Conservation (phyloP, 1,284 basidiomycete genomes). For the Stygiomarasmius scandens region DNA sequence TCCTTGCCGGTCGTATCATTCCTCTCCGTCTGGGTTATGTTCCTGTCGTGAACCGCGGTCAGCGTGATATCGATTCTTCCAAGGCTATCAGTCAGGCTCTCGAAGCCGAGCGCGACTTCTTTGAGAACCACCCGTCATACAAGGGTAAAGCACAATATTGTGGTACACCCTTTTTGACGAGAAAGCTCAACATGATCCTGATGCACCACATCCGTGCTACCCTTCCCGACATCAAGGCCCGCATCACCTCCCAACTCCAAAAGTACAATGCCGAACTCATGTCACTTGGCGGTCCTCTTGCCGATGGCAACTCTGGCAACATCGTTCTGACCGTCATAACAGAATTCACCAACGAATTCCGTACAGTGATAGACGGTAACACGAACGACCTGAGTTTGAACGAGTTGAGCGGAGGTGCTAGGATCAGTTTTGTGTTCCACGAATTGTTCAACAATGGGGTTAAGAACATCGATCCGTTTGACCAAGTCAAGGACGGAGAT, state of each 20-base stretch:
- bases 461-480: conserved; percentile 95
- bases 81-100: conserved; percentile 86
- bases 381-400: conserved; percentile 94
- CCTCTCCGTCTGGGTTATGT: conserved; percentile 96
- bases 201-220: conserved; percentile 98
- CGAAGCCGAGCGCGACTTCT: conserved; percentile 90
- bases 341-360: conserved; percentile 96
- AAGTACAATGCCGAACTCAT: conserved; percentile 87
- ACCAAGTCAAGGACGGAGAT: conserved; percentile 98
- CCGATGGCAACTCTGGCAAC: conserved; percentile 84
- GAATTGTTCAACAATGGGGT: conserved; percentile 97
- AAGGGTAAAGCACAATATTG: conserved; percentile 94
- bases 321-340: conserved; percentile 95
- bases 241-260: conserved; percentile 85
- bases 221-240: conserved; percentile 94
- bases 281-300: conserved; percentile 85
- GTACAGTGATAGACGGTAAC: conserved; percentile 95
- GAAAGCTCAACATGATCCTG: conserved; percentile 96
- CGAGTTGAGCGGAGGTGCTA: conserved; percentile 94
- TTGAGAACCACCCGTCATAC: conserved; percentile 92
- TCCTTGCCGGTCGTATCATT: conserved; percentile 95
- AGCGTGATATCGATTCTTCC: conserved; percentile 91
- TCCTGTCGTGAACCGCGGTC: conserved; percentile 96
- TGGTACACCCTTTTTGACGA: conserved; percentile 95
- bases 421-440: conserved; percentile 98